Evolutionary conservation across 257 asterid species (phyloP).

Genomic region (Ajuga chamaepitys): DNA sequence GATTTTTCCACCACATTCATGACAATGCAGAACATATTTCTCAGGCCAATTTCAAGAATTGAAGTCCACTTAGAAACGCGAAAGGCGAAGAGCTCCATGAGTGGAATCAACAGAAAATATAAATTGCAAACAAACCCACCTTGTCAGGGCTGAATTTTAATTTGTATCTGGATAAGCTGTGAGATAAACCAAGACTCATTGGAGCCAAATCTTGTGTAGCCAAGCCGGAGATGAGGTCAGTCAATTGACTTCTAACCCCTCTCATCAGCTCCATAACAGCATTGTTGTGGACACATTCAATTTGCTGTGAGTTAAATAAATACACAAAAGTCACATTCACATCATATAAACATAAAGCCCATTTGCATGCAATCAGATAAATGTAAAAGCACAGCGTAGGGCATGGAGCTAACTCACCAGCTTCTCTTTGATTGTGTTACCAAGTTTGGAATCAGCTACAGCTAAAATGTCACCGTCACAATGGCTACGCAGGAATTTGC

Average conservation of each 20-base stretch:
- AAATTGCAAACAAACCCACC: constrained; percentile 23
- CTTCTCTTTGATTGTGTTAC: constrained; percentile 76
- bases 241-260: constrained; percentile 76
- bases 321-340: not conserved
- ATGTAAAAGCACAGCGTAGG: not conserved
- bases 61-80: not conserved
- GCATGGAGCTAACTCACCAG: constrained; percentile 41
- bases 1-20: not conserved
- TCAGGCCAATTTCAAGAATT: not conserved
- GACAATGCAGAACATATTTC: not conserved
- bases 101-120: not conserved
- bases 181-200: constrained; percentile 90
- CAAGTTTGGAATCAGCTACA: constrained; percentile 81
- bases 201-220: constrained; percentile 86
- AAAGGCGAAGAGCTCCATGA: not conserved
- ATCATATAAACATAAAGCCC: not conserved
- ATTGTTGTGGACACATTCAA: constrained; percentile 80
- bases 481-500: constrained; percentile 66
- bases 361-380: not conserved
- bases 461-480: constrained; percentile 39
- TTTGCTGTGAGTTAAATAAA: constrained; percentile 40
- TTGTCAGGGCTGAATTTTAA: constrained; percentile 90
- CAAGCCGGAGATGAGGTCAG: constrained; percentile 77
- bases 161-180: constrained; percentile 79
- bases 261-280: constrained; percentile 87